phyloP scores from a whole-genome alignment of 192 early-diverging fungal species.

The Geranomyces variabilis region DNA sequence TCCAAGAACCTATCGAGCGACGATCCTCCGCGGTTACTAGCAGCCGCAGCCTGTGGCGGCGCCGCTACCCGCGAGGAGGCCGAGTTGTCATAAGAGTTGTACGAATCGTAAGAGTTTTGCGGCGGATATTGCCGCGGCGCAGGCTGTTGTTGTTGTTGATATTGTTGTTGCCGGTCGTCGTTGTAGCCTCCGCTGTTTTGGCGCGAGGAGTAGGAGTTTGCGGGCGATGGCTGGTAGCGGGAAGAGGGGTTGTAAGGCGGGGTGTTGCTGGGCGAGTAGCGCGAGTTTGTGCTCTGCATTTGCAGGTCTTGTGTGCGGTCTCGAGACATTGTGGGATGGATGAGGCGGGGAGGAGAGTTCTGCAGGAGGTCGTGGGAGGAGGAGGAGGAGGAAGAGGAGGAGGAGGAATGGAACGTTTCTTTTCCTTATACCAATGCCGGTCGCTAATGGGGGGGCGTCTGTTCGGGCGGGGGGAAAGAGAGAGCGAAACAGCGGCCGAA shows the following conservation, averaged over 20 bases:
- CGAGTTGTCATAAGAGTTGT: background rate
- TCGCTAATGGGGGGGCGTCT: no score
- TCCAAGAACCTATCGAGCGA: conserved; percentile 31
- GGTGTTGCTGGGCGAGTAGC: background rate
- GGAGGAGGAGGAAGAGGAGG: no score
- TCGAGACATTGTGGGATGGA: conserved; percentile 29
- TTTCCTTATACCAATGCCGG: no score
- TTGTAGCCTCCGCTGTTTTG: background rate
- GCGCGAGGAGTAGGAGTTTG: background rate
- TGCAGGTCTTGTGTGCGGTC: conserved; percentile 30
- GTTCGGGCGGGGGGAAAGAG: no score
- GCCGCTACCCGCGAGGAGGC: no score
- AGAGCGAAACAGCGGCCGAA: no score
- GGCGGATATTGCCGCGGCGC: background rate
- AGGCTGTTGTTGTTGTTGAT: conserved; percentile 14
- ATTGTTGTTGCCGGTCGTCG: conserved; percentile 9
- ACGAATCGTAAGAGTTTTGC: background rate
- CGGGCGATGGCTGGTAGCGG: background rate
- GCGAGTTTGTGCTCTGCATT: background rate
- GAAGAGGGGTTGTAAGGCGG: conserved; percentile 1
- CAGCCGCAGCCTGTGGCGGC: background rate
- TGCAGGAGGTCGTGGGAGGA: no score
- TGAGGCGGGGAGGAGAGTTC: no score
- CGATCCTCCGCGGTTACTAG: conserved; percentile 14
- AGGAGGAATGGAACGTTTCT: no score